Percentiles rank a stretch among this genome's conserved stretches.
phyloP scores from a whole-genome alignment of 106 monocot genomes.

The Dendrobium huoshanense region DNA sequence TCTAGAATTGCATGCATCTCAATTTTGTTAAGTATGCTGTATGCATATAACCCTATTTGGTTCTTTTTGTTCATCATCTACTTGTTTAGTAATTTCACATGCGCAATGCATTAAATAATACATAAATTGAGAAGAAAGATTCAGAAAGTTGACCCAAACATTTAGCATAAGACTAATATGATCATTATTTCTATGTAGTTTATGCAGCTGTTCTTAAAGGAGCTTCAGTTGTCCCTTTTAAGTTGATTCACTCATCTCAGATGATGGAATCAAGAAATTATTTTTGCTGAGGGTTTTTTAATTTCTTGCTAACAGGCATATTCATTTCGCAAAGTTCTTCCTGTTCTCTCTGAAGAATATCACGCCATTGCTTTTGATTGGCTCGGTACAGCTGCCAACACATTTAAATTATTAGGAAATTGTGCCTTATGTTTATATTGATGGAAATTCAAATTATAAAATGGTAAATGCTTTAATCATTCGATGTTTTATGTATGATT shows the following conservation, averaged over 20 bases:
- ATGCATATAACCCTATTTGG: neutral
- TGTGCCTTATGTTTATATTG: neutral
- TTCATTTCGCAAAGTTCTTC: constrained; percentile 90
- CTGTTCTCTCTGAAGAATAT: constrained; percentile 60
- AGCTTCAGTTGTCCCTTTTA: neutral
- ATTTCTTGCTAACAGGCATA: constrained; percentile 63
- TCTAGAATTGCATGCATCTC: neutral
- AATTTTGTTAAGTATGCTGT: neutral
- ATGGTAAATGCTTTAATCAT: constrained; percentile 1
- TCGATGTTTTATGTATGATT: neutral
- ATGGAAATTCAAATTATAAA: neutral
- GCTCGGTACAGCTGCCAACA: constrained; percentile 53
- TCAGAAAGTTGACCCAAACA: neutral
- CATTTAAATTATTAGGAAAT: constrained; percentile 3
- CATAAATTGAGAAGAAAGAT: neutral
- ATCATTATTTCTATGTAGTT: neutral
- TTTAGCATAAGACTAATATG: neutral
- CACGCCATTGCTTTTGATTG: constrained; percentile 93
- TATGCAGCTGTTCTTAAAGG: neutral
- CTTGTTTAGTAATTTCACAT: neutral
- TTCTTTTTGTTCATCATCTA: neutral
- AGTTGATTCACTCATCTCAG: neutral
- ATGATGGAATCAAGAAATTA: neutral
- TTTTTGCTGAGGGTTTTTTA: neutral
- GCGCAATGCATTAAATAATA: neutral